These are phyloP conservation scores for Skeletonema grethae DNA, from an alignment of 108 stramenopile genomes.

Conservation along the genomic window DNA sequence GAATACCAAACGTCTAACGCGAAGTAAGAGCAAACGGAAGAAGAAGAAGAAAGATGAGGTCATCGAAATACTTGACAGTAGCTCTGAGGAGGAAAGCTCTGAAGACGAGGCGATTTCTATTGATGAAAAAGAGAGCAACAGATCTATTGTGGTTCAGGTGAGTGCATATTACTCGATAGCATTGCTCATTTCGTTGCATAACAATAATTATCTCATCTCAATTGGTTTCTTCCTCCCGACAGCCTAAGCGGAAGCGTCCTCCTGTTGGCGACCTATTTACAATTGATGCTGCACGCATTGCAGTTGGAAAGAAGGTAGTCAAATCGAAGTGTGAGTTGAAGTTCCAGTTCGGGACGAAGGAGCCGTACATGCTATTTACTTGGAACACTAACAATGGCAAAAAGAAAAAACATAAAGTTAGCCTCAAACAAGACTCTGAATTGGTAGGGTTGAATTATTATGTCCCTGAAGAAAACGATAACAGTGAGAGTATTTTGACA, in stretches of 20 bases:
- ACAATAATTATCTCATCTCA: not conserved
- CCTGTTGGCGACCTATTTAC: slow-evolving; percentile 20
- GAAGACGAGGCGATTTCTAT: not conserved
- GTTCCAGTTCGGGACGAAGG: slow-evolving; percentile 35
- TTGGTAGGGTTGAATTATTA: slow-evolving; percentile 53
- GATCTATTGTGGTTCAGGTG: not conserved
- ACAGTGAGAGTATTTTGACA: not conserved
- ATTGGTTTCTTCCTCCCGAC: not conserved
- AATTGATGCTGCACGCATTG: slow-evolving; percentile 57
- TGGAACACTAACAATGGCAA: slow-evolving; percentile 3
- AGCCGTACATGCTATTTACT: slow-evolving; percentile 38
- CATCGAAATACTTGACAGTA: slow-evolving; percentile 1
- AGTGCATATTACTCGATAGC: not conserved
- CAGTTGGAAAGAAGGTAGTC: slow-evolving; percentile 53
- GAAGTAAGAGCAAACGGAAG: not conserved
- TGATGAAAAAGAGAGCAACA: not conserved
- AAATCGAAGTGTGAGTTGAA: slow-evolving; percentile 35
- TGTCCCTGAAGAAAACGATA: slow-evolving; percentile 24
- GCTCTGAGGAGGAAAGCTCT: slow-evolving; percentile 7
- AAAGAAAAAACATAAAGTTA: slow-evolving; percentile 10
- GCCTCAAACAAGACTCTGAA: slow-evolving; percentile 23
- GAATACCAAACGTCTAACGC: not conserved
- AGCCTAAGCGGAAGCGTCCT: not conserved
- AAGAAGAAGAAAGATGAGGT: slow-evolving; percentile 1
- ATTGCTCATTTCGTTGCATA: not conserved